Base-by-base conservation (phyloP, 768 basidiomycete genomes). In the Lactarius akahatsu region DNA sequence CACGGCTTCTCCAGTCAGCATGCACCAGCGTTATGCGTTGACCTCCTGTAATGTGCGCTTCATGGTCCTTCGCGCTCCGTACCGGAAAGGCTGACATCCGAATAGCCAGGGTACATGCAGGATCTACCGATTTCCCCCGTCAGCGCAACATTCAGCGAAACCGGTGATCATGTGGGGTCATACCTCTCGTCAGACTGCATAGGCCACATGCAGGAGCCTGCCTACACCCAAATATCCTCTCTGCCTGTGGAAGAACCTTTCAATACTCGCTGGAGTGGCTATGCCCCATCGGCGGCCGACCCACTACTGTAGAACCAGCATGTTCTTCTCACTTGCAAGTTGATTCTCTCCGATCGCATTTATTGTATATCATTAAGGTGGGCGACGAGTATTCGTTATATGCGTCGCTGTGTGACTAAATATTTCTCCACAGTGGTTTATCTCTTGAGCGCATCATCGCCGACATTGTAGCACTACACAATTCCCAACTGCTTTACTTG, bases 61-160 rank as follows among this genome's bases (percentile, higher is more conserved):
- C 26, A 7, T 57, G 28, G 45, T 18, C 54, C n/a, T 54, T 26
- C 16, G 20, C 9, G 8, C 55, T 7, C 47, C 28, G 10, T 56
- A 32, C 54, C 57, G 40, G 34, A 23, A 15, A 32, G 41, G 40
- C 62, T 66, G 45, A 70, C 59, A 30, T 23, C 43, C 23, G 28
- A 66, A 38, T 69, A 69, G 70, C 40, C 70, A 41, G 57, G 64
- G 6, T 69, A 64, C 41, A 63, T 69, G 26, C 68, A 66, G 47
- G 70, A 71, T n/a, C 62, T 71, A n/a, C 70, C 70, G 28, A 71
- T 71, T 62, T 71, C 70, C n/a, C 70, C 70, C n/a, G 59, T 71
- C 59, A 71, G 70, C 41, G 68, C 68, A 50, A 69, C 63, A 30
- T 71, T 69, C 60, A 66, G 70, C 47, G 70, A 71, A 32, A 60